Base-by-base conservation (phyloP, 2,329 filamentous ascomycete species). In the Immersiporthe knoxdaviesiana region DNA sequence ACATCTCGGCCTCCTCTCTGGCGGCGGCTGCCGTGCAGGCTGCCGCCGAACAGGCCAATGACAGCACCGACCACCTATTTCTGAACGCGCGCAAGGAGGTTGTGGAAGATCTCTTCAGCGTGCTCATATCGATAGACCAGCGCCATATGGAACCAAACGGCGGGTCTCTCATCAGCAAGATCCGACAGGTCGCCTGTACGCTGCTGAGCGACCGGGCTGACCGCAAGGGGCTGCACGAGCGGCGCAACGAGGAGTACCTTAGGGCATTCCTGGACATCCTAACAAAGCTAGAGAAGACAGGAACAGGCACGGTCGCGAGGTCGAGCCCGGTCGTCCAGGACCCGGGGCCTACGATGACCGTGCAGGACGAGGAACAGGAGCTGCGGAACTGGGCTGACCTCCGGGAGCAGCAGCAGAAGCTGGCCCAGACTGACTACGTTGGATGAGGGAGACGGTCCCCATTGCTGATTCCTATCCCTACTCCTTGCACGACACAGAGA, bases 141-240 rank as follows among this genome's bases (percentile, higher is more conserved):
- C 88, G 92, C 70, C 94, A 94, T 78, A 91, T 97, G 85, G 93
- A 97, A 70, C 87, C 87, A n/a, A 88, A 88, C 71, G 86, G 86
- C 24, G 82, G 81, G n/a, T 87, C 85, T 0, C 80, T 88, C n/a
- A 93, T 92, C 75, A 89, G 89, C 81, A 97, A 97, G 82, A 92
- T 97, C 73, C 91, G 93, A 12, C 91, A 92, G 76, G 91, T 97
- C 52, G 93, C 93, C 1, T 91, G 90, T 37, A 96, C 93, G 0
- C 84, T 97, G 10, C 86, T 97, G 63, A 89, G 92, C 71, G 83
- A 83, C 65, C 78, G 81, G 4, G 80, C 81, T 0, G 84, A 86
- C 68, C 81, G 84, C 21, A 87, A 87, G 73, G 85, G 84, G 0
- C 82, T 79, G 70, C 78, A 85, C 11, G 84, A 84, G 2, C 74